Evolutionary conservation across 192 early-diverging fungal species (phyloP), one percentile per base, ranked within the genome.

Genomic region (Coemansia sp.): DNA sequence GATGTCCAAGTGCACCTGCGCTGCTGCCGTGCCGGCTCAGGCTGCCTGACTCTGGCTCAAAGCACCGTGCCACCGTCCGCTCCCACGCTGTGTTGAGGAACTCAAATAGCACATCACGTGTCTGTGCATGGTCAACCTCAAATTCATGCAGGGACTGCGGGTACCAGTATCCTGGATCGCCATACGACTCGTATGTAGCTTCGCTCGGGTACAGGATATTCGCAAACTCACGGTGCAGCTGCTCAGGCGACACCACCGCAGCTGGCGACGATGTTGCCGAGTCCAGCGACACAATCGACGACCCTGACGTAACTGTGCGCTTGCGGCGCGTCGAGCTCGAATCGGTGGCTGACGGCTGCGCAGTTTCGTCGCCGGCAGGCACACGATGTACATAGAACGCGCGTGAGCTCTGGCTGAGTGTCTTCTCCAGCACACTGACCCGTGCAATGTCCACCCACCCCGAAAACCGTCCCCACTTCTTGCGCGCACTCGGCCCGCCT

Each of bases 121-220:
- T 66, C 31, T 55, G 67, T 19, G 74, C 63, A 19, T 71, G 69
- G 56, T 81, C 79, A 5, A 64, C 57, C 69, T 81, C 79, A 62
- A 72, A 81, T 61, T 81, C 79, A 63, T 81, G 74, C 64, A 76
- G 57, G 29, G 73, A 82, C 67, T 82, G 79, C 21, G 79, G 79
- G 62, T 72, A 73, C 79, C 79, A 82, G 68, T 82, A 82, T 6
- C 70, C 74, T 10, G 72, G 69, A 47, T 82, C 74, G 19, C 74
- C 79, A 35, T 82, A 80, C 21, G 77, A 74, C 60, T 80, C 77
- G 39, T 80, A 72, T 9, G 69, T 70, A 3, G 77, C 39, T 62
- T 80, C 77, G 54, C 29, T 61, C 4, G 77, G 77, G 26, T 80
- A 80, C 48, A 80, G 52, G 29, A 80, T 80, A 26, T 72, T 68